Conservation (phyloP, 2,329 filamentous ascomycete genomes). For the Fusarium sp. region DNA sequence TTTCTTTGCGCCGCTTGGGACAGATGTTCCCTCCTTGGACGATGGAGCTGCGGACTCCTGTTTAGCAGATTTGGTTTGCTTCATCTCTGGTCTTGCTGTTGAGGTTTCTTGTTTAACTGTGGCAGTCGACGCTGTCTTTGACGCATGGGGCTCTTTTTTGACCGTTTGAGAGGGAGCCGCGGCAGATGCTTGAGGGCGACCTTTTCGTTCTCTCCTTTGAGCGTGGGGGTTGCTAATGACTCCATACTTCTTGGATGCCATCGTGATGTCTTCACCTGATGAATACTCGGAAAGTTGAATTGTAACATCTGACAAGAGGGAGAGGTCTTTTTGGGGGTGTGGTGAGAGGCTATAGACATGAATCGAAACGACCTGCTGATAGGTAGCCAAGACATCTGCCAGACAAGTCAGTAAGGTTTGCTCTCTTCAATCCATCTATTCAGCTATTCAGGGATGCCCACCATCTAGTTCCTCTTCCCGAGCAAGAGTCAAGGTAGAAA, state of each 20-base stretch:
- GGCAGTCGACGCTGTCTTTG: slow-evolving; percentile 36
- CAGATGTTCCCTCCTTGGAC: slow-evolving; percentile 46
- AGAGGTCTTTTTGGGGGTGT: slow-evolving; percentile 75
- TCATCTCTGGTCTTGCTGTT: slow-evolving; percentile 11
- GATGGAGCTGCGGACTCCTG: slow-evolving; percentile 48
- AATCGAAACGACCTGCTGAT: slow-evolving; percentile 80
- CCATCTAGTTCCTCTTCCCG: slow-evolving; percentile 80
- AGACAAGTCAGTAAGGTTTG: slow-evolving; percentile 28
- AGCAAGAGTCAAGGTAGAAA: slow-evolving; percentile 74
- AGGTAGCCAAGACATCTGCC: slow-evolving; percentile 74
- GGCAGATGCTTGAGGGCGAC: slow-evolving; percentile 45
- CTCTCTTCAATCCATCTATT: neutral
- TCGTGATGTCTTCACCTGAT: slow-evolving; percentile 69
- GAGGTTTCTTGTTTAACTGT: slow-evolving; percentile 45
- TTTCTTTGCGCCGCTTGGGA: slow-evolving; percentile 52
- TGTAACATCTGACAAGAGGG: slow-evolving; percentile 77
- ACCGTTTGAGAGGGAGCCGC: slow-evolving; percentile 45
- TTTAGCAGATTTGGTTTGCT: slow-evolving; percentile 45
- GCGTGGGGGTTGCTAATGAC: slow-evolving; percentile 80
- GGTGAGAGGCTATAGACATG: slow-evolving; percentile 90
- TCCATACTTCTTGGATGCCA: slow-evolving; percentile 74
- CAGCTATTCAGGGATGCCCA: neutral
- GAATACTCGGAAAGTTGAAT: slow-evolving; percentile 71
- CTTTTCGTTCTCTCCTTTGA: slow-evolving; percentile 62
- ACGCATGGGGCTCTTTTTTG: slow-evolving; percentile 31